These are phyloP conservation scores for Pulveroboletus sp. DNA, from an alignment of 1,284 basidiomycete species.

Conservation along the genomic window DNA sequence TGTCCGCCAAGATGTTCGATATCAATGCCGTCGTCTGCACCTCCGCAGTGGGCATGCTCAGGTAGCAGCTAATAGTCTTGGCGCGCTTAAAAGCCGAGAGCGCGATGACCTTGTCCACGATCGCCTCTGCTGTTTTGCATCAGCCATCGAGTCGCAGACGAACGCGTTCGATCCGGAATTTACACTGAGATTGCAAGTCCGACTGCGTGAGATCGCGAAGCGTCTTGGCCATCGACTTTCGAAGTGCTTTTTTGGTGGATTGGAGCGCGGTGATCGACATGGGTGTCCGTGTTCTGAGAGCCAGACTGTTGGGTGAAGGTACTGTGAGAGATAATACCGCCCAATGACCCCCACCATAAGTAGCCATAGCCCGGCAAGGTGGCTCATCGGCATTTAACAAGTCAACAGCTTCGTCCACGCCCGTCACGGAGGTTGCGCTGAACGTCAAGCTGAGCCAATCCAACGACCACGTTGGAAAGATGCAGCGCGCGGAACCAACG, in stretches of 20 bases:
- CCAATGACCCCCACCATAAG: not conserved
- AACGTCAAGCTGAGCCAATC: slow-evolving; percentile 3
- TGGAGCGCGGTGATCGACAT: slow-evolving; percentile 37
- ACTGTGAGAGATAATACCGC: not conserved
- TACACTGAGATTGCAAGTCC: slow-evolving; percentile 63
- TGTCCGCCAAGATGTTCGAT: slow-evolving; percentile 25
- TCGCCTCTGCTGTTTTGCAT: slow-evolving; percentile 50
- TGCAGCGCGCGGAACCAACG: slow-evolving; percentile 38
- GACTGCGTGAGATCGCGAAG: slow-evolving; percentile 45
- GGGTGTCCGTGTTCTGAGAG: not conserved
- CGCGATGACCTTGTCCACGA: slow-evolving; percentile 49
- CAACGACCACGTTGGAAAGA: not conserved
- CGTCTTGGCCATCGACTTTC: slow-evolving; percentile 49
- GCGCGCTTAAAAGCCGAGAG: slow-evolving; percentile 52
- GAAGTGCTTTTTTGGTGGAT: slow-evolving; percentile 52
- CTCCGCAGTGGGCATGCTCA: slow-evolving; percentile 76
- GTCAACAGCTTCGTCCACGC: not conserved
- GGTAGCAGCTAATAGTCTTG: slow-evolving; percentile 65
- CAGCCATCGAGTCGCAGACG: slow-evolving; percentile 6
- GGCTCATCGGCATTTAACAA: slow-evolving; percentile 12
- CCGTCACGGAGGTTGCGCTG: slow-evolving; percentile 29
- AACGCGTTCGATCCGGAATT: not conserved
- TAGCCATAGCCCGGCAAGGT: slow-evolving; percentile 3
- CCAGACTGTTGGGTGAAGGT: not conserved
- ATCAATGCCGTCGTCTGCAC: slow-evolving; percentile 55